Base-by-base conservation (phyloP, 2,329 filamentous ascomycete species). In the Tolypocladium inflatum region DNA sequence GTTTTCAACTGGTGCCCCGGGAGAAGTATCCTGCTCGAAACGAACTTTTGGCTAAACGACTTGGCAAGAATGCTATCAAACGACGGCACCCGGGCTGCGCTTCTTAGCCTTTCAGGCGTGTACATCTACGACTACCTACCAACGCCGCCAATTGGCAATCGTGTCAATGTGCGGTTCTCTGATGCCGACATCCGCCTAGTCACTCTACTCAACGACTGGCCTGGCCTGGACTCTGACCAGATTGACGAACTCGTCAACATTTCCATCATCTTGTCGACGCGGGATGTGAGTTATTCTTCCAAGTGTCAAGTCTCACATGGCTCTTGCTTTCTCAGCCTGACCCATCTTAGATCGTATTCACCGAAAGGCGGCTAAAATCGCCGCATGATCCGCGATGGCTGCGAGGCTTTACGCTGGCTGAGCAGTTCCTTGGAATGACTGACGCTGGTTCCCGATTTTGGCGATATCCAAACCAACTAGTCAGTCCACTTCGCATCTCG, bases 121-220 rank as follows among this genome's bases (percentile, higher is more conserved):
- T 76, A 76, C 39, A 71, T 76, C 7, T 73, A 74, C 57, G 74
- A 76, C 57, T 76, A 75, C 43, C 57, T 69, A 13, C 72, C 72
- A 0, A 63, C 67, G 35, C 65, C 70, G 7, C 61, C 59, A 6
- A 63, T 76, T 11, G 65, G 67, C 19, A 62, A 62, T 15, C 65
- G 68, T 15, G 69, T 74, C 55, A 74, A 74, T 43, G 56, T 67
- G 19, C 66, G 66, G n/a, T 74, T 73, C 57, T 45, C 52, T 11
- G 56, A 61, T 26, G 70, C 72, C 5, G 70, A 73, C 42, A 35
- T 57, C 2, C 68, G 71, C 3, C 64, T 74, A 33, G 65, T 63
- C 13, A 45, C 60, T 5, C 63, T 74, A 23, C 65, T 74, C 1
- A 63, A 63, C 33, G 59, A 65, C 3, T 63, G 62, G 15, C 67